These are phyloP conservation scores for Lyophyllum shimeji DNA, from an alignment of 768 basidiomycete genomes.

Conservation along the genomic window DNA sequence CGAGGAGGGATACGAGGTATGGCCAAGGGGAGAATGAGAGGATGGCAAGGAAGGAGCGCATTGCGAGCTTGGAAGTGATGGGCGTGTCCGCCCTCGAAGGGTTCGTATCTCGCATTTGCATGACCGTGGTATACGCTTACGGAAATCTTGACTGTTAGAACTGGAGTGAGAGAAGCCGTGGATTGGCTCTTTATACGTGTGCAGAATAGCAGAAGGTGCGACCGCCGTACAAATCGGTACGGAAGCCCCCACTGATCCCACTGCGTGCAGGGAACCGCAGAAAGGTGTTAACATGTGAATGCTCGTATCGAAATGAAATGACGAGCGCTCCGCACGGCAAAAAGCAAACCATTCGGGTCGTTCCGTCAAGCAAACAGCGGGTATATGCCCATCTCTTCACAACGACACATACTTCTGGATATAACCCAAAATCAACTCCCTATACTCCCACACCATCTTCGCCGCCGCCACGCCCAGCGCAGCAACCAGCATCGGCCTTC, in stretches of 20 bases:
- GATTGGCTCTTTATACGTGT: slow-evolving; percentile 95
- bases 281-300: slow-evolving; percentile 20
- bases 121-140: not conserved
- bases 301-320: not conserved
- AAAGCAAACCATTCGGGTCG: too few relatives aligned
- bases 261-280: slow-evolving; percentile 20
- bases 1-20: slow-evolving; percentile 50
- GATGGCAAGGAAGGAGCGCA: slow-evolving; percentile 47
- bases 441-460: slow-evolving; percentile 29
- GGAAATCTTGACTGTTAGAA: slow-evolving; percentile 41
- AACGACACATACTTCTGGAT: slow-evolving; percentile 11
- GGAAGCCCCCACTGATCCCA: not conserved
- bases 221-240: not conserved
- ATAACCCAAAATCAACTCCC: slow-evolving; percentile 15
- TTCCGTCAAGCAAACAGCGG: too few relatives aligned
- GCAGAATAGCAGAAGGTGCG: slow-evolving; percentile 79
- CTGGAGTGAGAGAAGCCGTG: slow-evolving; percentile 85
- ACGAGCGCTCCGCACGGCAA: not conserved
- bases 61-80: slow-evolving; percentile 85
- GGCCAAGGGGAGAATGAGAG: slow-evolving; percentile 46
- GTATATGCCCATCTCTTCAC: not conserved
- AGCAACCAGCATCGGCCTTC: slow-evolving; percentile 23
- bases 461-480: slow-evolving; percentile 21
- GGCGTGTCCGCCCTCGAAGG: slow-evolving; percentile 90
- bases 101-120: slow-evolving; percentile 40